Evolutionary conservation across 2,329 filamentous ascomycete genomes (phyloP).

Genomic region (Claviceps capensis): DNA sequence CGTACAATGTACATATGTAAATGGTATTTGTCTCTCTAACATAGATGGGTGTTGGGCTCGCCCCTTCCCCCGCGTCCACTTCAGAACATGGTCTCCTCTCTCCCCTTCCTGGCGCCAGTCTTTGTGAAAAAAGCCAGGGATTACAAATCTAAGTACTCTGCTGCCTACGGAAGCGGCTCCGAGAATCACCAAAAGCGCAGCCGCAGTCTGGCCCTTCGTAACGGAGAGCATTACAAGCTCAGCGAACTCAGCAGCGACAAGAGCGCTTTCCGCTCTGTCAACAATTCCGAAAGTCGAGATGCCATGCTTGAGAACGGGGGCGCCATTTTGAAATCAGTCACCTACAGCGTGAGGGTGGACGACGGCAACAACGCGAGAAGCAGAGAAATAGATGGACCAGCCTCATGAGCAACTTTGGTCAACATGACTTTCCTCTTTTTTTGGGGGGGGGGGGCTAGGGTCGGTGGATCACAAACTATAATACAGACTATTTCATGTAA

Average conservation of each 20-base stretch:
- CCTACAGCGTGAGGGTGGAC: conserved; percentile 24
- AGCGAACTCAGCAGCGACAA: conserved; percentile 22
- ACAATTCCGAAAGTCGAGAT: conserved; percentile 23
- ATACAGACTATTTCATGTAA: too few relatives aligned
- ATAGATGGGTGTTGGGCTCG: neutral
- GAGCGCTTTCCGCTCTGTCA: conserved; percentile 14
- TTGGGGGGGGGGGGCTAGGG: too few relatives aligned
- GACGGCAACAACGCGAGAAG: conserved; percentile 13
- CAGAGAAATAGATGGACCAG: neutral
- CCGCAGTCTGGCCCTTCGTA: conserved; percentile 12
- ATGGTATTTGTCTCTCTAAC: neutral
- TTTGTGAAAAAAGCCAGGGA: conserved; percentile 28
- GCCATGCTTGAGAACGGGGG: conserved; percentile 20
- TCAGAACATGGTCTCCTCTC: conserved; percentile 32
- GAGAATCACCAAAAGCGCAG: conserved; percentile 10
- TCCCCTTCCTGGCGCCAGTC: conserved; percentile 30
- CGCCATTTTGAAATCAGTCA: conserved; percentile 28
- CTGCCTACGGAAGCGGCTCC: conserved; percentile 9
- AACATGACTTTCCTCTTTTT: neutral
- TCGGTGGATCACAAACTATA: too few relatives aligned
- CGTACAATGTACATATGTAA: too few relatives aligned
- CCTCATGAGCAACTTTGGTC: conserved; percentile 4
- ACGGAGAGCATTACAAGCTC: conserved; percentile 23
- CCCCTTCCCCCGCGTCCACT: neutral
- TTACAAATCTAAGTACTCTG: conserved; percentile 25